phyloP scores from a whole-genome alignment of 495 filamentous ascomycete species.

The Sabuloglossum arenarium region DNA sequence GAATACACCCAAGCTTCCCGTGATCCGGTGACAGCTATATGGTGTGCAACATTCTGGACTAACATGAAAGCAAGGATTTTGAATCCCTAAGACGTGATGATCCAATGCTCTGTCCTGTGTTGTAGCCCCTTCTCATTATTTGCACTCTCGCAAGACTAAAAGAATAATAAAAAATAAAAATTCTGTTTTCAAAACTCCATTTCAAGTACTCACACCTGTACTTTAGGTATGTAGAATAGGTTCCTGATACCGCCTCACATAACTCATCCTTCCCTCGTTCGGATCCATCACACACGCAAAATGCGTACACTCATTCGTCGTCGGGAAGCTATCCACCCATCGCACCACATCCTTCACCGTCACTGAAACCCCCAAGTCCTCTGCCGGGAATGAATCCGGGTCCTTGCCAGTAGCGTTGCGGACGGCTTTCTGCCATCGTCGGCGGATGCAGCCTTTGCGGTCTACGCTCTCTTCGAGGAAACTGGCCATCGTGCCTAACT shows the following conservation, averaged over 20 bases:
- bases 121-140: too few species aligned
- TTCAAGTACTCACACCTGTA: too few species aligned
- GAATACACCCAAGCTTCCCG: background rate
- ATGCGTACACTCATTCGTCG: constrained; percentile 31
- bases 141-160: too few species aligned
- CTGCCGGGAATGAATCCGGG: constrained; percentile 1
- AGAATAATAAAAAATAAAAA: too few species aligned
- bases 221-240: too few species aligned
- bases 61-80: too few species aligned
- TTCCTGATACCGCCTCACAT: constrained; percentile 19
- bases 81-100: too few species aligned
- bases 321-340: constrained; percentile 28
- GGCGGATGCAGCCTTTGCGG: constrained; percentile 5
- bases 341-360: constrained; percentile 15
- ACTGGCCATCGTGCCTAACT: constrained; percentile 15
- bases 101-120: too few species aligned
- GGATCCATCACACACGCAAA: constrained; percentile 32
- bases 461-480: constrained; percentile 21
- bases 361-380: constrained; percentile 9
- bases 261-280: constrained; percentile 20
- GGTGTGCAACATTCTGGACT: background rate
- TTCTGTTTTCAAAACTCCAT: too few species aligned
- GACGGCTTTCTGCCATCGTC: background rate
- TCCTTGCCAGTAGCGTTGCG: background rate
- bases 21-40: background rate